Evolutionary conservation across 1,284 basidiomycete species (phyloP).

Genomic region (Puccinia triticina): DNA sequence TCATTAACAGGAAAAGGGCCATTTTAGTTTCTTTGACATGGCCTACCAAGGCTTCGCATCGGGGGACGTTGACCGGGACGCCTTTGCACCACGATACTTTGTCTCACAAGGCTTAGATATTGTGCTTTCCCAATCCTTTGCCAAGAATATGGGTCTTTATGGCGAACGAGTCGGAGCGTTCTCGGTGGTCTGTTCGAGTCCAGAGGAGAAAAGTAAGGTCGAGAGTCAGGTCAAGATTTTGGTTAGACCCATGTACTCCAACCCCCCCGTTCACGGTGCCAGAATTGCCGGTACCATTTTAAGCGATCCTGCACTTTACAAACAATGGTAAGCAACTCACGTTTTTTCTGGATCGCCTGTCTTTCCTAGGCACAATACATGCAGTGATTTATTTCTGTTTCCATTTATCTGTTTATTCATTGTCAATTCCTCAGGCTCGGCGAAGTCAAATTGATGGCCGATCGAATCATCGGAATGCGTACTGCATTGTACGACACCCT

Average conservation of each 20-base stretch:
- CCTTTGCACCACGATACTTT: conserved; percentile 61
- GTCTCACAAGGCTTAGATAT: conserved; percentile 59
- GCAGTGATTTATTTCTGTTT: conserved; percentile 7
- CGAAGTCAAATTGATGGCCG: conserved; percentile 61
- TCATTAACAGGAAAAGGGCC: conserved; percentile 68
- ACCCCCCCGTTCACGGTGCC: conserved; percentile 81
- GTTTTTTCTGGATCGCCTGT: not conserved
- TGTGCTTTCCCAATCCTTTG: conserved; percentile 60
- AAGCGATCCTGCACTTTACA: conserved; percentile 60
- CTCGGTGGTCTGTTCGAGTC: conserved; percentile 58
- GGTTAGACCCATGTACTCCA: conserved; percentile 97
- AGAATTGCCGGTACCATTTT: conserved; percentile 63
- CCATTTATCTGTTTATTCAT: conserved; percentile 65
- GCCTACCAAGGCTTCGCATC: conserved; percentile 69
- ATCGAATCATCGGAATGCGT: conserved; percentile 61
- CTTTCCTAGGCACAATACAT: not conserved
- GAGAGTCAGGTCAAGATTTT: conserved; percentile 77
- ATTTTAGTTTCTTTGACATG: conserved; percentile 95
- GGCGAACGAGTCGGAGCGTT: conserved; percentile 61
- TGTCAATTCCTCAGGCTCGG: conserved; percentile 53
- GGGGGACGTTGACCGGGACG: conserved; percentile 59
- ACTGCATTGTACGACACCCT: conserved; percentile 58
- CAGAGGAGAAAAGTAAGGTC: conserved; percentile 59
- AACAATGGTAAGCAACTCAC: conserved; percentile 59
- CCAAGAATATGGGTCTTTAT: conserved; percentile 62